These are phyloP conservation scores for Pichia sp. DNA, from an alignment of 1,139 yeast species.

Conservation along the genomic window DNA sequence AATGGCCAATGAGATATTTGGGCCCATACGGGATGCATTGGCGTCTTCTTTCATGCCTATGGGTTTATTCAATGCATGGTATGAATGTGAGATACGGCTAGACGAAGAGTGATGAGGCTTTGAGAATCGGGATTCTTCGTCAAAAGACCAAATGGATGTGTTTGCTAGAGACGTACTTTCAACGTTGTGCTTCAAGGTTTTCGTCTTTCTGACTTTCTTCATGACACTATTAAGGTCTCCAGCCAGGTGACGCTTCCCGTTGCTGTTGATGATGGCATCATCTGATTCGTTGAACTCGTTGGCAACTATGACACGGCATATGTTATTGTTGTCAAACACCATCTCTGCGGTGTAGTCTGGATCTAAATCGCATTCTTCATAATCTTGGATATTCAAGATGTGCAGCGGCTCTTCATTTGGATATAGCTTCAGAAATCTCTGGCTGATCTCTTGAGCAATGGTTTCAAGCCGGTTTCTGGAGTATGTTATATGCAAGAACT, in stretches of 20 bases:
- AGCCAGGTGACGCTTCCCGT: conserved; percentile 24
- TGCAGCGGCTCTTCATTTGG: conserved; percentile 53
- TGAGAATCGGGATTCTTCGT: neutral
- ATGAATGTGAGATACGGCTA: neutral
- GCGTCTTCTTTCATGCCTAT: conserved; percentile 11
- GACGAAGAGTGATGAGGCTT: neutral
- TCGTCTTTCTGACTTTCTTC: conserved; percentile 20
- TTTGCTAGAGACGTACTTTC: neutral
- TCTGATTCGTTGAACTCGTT: conserved; percentile 31
- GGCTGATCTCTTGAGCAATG: conserved; percentile 47
- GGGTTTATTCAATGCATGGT: conserved; percentile 11
- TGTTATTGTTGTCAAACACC: conserved; percentile 53
- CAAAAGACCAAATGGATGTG: conserved; percentile 21
- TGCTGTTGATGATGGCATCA: neutral
- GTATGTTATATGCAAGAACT: conserved; percentile 59
- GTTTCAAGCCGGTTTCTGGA: conserved; percentile 41
- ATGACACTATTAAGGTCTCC: conserved; percentile 24
- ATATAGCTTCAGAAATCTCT: conserved; percentile 55
- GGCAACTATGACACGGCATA: conserved; percentile 51
- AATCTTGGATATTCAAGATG: conserved; percentile 59
- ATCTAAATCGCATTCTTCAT: conserved; percentile 65
- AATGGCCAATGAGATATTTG: conserved; percentile 23
- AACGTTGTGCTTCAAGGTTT: neutral
- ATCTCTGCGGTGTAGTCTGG: conserved; percentile 65
- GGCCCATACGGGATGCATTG: conserved; percentile 5